These are phyloP conservation scores for Phlebopus sp. DNA, from an alignment of 1,284 basidiomycete species.

Conservation along the genomic window DNA sequence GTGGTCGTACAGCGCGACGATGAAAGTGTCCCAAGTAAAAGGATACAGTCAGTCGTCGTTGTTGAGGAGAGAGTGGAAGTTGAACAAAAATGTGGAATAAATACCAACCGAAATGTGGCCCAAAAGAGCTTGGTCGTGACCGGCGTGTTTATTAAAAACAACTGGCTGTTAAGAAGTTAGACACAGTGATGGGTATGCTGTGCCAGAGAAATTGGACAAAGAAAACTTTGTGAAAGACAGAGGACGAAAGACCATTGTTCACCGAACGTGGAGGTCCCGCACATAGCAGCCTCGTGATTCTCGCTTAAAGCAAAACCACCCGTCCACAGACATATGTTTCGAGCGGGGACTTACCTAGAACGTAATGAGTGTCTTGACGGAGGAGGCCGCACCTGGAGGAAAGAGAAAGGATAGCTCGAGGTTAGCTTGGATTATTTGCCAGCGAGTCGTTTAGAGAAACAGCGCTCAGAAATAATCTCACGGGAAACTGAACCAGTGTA, in stretches of 20 bases:
- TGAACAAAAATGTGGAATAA: conserved; percentile 23
- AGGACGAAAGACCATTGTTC: conserved; percentile 22
- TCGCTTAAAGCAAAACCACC: conserved; percentile 21
- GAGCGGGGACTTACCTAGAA: conserved; percentile 41
- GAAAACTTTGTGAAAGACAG: conserved; percentile 13
- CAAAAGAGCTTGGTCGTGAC: conserved; percentile 23
- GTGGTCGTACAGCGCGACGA: conserved; percentile 2
- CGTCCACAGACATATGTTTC: background rate
- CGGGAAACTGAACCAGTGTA: conserved; percentile 35
- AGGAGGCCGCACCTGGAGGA: conserved; percentile 65
- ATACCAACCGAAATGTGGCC: conserved; percentile 28
- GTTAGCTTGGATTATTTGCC: conserved; percentile 1
- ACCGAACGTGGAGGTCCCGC: conserved; percentile 18
- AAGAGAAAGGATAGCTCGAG: conserved; percentile 25
- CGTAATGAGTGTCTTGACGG: conserved; percentile 60
- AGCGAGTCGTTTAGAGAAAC: conserved; percentile 7
- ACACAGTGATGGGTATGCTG: conserved; percentile 16
- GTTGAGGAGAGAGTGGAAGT: conserved; percentile 8
- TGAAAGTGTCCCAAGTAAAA: conserved; percentile 3
- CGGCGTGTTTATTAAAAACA: conserved; percentile 16
- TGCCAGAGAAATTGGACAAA: conserved; percentile 11
- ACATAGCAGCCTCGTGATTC: conserved; percentile 21
- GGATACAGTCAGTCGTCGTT: conserved; percentile 18
- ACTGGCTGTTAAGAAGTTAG: conserved; percentile 20
- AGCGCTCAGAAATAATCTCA: conserved; percentile 36